Evolutionary conservation across 176 grass and related monocot genomes (phyloP).

Genomic region (Tillandsia fasciculata): DNA sequence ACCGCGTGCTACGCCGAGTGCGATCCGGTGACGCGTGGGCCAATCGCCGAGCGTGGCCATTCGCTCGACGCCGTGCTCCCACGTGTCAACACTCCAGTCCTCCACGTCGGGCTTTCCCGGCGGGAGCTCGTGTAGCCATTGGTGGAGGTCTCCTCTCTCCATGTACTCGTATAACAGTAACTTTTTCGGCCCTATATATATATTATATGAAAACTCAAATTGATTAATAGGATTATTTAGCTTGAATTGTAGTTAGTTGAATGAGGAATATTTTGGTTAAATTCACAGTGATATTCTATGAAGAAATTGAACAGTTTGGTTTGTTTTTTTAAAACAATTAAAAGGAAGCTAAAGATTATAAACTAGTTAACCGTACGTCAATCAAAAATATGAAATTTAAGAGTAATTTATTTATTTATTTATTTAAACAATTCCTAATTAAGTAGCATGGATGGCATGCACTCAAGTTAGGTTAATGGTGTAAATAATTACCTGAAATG

Average conservation of each 20-base stretch:
- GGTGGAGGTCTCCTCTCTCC: slow-evolving; percentile 72
- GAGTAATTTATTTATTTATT: no score
- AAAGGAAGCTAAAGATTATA: no score
- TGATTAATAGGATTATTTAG: no score
- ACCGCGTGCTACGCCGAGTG: slow-evolving; percentile 58
- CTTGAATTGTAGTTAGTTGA: background rate
- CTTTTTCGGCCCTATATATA: slow-evolving; percentile 41
- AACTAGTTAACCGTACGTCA: background rate
- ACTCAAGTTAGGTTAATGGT: no score
- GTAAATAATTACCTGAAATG: slow-evolving; percentile 44
- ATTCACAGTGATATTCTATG: background rate
- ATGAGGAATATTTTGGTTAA: background rate
- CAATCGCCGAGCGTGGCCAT: slow-evolving; percentile 22
- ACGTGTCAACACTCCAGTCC: slow-evolving; percentile 34
- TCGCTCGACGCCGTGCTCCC: slow-evolving; percentile 20
- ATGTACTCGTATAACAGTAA: slow-evolving; percentile 73
- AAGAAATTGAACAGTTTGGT: background rate
- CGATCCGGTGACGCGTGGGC: slow-evolving; percentile 64
- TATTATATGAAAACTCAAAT: no score
- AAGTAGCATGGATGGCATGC: background rate
- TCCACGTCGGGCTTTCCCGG: slow-evolving; percentile 38
- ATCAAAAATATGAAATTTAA: background rate
- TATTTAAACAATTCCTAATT: background rate
- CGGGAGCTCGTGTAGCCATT: slow-evolving; percentile 81
- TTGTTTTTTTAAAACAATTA: no score